Evolutionary conservation across 148 eudicot genomes (phyloP), one percentile per base, ranked within the genome.

Genomic region (Spergularia marina): DNA sequence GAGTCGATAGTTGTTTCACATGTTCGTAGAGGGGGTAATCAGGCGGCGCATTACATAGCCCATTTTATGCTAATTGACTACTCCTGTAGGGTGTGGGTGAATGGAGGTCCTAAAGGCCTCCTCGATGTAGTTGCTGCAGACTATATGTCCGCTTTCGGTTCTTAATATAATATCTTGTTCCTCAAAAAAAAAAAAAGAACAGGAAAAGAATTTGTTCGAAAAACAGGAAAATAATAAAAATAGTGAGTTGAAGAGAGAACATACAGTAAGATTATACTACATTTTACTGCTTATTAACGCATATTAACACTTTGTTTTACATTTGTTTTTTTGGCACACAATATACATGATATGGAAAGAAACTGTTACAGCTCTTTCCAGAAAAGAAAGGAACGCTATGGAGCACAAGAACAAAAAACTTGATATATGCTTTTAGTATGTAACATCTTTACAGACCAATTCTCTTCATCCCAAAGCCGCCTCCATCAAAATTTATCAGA

Each of bases 341-440:
- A 39, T 77, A 76, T 81, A 81, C 80, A 77, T 53, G 78, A 70
- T 30, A 30, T 30, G 36, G 36, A 80, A 82, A 77, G 78, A 51
- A 78, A 66, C 81, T 82, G 84, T 82, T 82, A 62, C 84, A 82
- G 81, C 58, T 68, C 81, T 69, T 82, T 70, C 75, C 76, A 30
- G 20, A 54, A 73, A 41, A 44, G 7, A 47, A 40, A 74, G 62
- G 62, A 61, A 77, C 23, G 44, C 20, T 18, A 70, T 36, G 18
- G 20, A 75, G 44, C 75, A 60, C 13, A 13, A 65, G 59, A 72
- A 52, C 18, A 54, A 39, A 23, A 10, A 62, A 55, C 52, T 53
- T 0, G 10, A 44, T 44, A 44, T 9, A 44, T 44, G 49, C 49
- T 44, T 6, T 9, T 44, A 9, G 49, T 44, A 41, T 5, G 44